Base-by-base conservation (phyloP, 306 rosid genomes). In the Cercis canadensis region DNA sequence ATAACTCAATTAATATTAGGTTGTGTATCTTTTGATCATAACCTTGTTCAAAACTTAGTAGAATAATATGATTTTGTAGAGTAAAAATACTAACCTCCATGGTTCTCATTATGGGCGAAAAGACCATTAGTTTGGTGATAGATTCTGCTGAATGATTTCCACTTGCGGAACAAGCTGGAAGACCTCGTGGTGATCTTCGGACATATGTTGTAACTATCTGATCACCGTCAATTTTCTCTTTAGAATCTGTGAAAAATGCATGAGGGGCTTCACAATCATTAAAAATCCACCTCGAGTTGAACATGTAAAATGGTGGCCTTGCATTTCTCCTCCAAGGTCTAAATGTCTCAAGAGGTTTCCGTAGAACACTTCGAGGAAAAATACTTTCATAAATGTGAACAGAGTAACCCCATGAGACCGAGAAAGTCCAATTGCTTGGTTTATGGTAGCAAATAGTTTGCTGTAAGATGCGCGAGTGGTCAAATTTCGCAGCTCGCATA, bases 331-430 rank as follows among this genome's bases (percentile, higher is more conserved):
- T 55, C 77, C 83, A 81, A 0, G 86, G 85, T 17, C 17, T 29
- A 17, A 83, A 81, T 1, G 88, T 86, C 53, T 86, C 88, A 2
- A 86, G 32, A 2, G 88, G 91, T 18, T 65, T 78, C 57, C 61
- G 50, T 1, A 87, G 60, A 52, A 69, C 62, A 51, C 66, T 78
- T 0, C 77, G 67, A 1, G 88, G 73, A 68, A 83, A 18, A 3
- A 83, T 59, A 13, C 37, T 41, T 59, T 87, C 88, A 1, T 84
- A 84, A 8, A 83, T 72, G 13, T 83, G 82, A 9, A 75, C 69
- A 0, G 91, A 84, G 54, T 87, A 87, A 7, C 91, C 88, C 88
- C 87, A 81, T 11, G 91, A 73, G 33, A 84, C 16, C 0, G 91
- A 87, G 67, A 87, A 32, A 2, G 79, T 69, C 91, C 91, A 87